These are phyloP conservation scores for Penicillium psychrofluorescens DNA, from an alignment of 495 filamentous ascomycete genomes.

Conservation along the genomic window DNA sequence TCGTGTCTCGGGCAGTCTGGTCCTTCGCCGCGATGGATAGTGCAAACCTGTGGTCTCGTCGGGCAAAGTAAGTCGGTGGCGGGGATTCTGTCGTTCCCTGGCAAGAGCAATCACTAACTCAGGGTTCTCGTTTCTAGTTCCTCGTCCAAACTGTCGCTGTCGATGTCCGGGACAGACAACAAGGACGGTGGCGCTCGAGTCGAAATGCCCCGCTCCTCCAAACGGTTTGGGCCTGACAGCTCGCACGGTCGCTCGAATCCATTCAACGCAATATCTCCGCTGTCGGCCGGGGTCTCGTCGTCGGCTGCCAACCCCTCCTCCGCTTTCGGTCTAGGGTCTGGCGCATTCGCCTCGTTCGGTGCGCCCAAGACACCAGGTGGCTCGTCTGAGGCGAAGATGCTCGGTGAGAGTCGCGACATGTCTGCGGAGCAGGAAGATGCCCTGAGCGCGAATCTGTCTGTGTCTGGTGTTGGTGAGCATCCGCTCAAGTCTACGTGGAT, in stretches of 20 bases:
- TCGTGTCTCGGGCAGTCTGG: conserved; percentile 34
- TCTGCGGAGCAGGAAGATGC: conserved; percentile 50
- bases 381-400: conserved; percentile 64
- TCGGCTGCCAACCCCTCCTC: conserved; percentile 82
- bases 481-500: conserved; percentile 83
- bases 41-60: conserved; percentile 80
- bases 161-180: conserved; percentile 57
- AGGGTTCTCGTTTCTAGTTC: conserved; percentile 29
- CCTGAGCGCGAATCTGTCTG: conserved; percentile 35
- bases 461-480: conserved; percentile 44
- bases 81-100: conserved; percentile 10
- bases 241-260: conserved; percentile 80
- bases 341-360: conserved; percentile 97
- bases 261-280: conserved; percentile 72
- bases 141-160: conserved; percentile 83
- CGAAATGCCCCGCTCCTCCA: conserved; percentile 58
- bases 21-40: conserved; percentile 51
- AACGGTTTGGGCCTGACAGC: conserved; percentile 70
- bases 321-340: conserved; percentile 88
- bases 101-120: neutral
- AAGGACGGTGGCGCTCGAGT: conserved; percentile 55
- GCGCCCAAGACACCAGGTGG: conserved; percentile 80
- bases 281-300: conserved; percentile 66
- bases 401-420: conserved; percentile 60
- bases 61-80: conserved; percentile 65